These are phyloP conservation scores for Ormosia semicastrata DNA, from an alignment of 306 rosid species.

Conservation along the genomic window DNA sequence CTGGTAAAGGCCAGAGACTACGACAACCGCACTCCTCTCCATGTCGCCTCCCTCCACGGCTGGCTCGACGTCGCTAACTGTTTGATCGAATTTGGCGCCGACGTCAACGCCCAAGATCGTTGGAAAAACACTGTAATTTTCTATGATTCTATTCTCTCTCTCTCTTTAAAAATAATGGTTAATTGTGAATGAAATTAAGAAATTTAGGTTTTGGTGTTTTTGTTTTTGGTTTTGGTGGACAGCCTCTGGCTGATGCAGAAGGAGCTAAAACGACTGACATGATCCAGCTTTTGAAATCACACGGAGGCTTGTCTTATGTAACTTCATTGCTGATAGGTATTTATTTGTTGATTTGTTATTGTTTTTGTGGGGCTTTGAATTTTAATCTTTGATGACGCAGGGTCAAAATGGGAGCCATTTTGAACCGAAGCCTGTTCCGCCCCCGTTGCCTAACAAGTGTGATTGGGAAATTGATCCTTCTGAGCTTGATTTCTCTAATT, in stretches of 20 bases:
- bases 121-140: constrained; percentile 85
- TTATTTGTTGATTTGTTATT: too few species aligned
- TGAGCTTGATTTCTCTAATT: constrained; percentile 85
- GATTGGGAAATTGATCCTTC: constrained; percentile 98
- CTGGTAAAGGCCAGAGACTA: constrained; percentile 82
- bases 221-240: background rate
- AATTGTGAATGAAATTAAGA: background rate
- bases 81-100: constrained; percentile 78
- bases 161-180: background rate
- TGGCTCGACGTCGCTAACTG: constrained; percentile 89
- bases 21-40: constrained; percentile 94
- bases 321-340: constrained; percentile 28
- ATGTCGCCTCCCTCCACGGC: constrained; percentile 92
- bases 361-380: background rate
- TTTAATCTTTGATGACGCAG: constrained; percentile 40
- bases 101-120: constrained; percentile 97
- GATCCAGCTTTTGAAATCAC: constrained; percentile 73
- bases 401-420: constrained; percentile 99
- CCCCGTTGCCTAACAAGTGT: constrained; percentile 93
- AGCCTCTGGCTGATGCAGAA: constrained; percentile 99
- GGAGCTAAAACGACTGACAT: constrained; percentile 66
- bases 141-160: background rate
- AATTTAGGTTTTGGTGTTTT: background rate
- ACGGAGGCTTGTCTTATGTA: constrained; percentile 90
- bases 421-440: constrained; percentile 81